Conservation (phyloP, 2,329 filamentous ascomycete species). For the Lasiodiplodia hormozganensis region DNA sequence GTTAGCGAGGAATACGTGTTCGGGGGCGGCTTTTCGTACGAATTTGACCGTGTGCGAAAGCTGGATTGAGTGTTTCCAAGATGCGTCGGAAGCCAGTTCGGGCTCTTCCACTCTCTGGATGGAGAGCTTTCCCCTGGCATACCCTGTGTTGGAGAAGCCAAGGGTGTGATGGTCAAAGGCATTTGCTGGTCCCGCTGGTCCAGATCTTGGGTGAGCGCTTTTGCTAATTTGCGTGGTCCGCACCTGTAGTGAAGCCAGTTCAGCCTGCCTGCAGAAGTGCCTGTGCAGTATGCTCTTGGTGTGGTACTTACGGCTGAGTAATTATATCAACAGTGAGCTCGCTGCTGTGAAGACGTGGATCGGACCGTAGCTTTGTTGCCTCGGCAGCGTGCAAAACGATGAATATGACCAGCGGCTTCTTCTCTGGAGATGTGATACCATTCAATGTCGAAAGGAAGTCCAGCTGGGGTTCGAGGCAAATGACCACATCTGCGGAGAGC, state of each 20-base stretch:
- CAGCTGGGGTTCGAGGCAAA: constrained; percentile 43
- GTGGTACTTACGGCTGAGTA: constrained; percentile 41
- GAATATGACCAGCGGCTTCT: constrained; percentile 39
- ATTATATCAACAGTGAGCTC: constrained; percentile 44
- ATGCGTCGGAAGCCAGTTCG: constrained; percentile 8
- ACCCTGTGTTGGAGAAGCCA: neutral
- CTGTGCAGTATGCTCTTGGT: neutral
- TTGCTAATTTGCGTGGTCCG: constrained; percentile 43
- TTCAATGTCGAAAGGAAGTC: constrained; percentile 39
- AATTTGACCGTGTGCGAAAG: neutral
- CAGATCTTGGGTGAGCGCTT: constrained; percentile 34
- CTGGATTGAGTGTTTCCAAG: neutral
- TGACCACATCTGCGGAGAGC: constrained; percentile 38
- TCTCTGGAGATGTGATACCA: neutral
- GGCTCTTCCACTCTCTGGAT: neutral
- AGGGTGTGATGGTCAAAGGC: constrained; percentile 1
- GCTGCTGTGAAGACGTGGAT: constrained; percentile 39
- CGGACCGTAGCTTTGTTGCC: constrained; percentile 42
- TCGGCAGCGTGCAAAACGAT: constrained; percentile 43
- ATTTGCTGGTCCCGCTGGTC: constrained; percentile 1
- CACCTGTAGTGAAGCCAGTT: constrained; percentile 34
- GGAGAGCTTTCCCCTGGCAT: neutral
- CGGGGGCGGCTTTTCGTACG: neutral
- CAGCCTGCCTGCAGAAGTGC: neutral
- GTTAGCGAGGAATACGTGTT: neutral